These are phyloP conservation scores for Pisolithus albus DNA, from an alignment of 768 basidiomycete species.

Conservation along the genomic window DNA sequence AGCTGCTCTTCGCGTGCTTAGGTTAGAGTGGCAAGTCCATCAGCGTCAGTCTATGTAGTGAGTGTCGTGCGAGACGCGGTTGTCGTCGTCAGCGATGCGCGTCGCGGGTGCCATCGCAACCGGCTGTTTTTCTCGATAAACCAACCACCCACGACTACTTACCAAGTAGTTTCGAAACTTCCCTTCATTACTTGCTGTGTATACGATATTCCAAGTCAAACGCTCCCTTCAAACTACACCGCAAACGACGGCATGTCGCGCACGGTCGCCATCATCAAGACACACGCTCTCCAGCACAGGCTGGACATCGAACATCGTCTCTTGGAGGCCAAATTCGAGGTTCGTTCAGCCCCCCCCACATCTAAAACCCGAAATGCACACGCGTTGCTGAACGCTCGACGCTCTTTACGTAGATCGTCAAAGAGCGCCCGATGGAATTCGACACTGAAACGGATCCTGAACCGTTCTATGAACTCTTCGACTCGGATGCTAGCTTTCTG, in stretches of 20 bases:
- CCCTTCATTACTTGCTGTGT: no score
- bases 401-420: slow-evolving; percentile 54
- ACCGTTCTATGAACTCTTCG: slow-evolving; percentile 71
- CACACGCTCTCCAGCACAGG: slow-evolving; percentile 62
- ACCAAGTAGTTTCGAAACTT: no score
- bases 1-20: no score
- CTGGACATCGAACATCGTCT: slow-evolving; percentile 79
- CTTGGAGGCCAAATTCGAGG: slow-evolving; percentile 78
- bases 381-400: slow-evolving; percentile 7
- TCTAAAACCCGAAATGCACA: slow-evolving; percentile 10
- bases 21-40: no score
- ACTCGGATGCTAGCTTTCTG: slow-evolving; percentile 65
- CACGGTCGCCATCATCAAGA: slow-evolving; percentile 81
- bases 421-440: slow-evolving; percentile 86
- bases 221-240: background rate
- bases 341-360: slow-evolving; percentile 27
- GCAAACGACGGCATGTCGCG: slow-evolving; percentile 33
- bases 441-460: slow-evolving; percentile 79
- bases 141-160: no score
- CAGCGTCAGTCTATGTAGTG: no score
- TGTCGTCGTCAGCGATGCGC: no score
- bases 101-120: no score
- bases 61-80: no score
- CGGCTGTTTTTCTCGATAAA: no score
- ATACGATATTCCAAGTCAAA: no score